These are phyloP conservation scores for Pythium brassicae DNA, from an alignment of 352 stramenopile species.

Conservation along the genomic window DNA sequence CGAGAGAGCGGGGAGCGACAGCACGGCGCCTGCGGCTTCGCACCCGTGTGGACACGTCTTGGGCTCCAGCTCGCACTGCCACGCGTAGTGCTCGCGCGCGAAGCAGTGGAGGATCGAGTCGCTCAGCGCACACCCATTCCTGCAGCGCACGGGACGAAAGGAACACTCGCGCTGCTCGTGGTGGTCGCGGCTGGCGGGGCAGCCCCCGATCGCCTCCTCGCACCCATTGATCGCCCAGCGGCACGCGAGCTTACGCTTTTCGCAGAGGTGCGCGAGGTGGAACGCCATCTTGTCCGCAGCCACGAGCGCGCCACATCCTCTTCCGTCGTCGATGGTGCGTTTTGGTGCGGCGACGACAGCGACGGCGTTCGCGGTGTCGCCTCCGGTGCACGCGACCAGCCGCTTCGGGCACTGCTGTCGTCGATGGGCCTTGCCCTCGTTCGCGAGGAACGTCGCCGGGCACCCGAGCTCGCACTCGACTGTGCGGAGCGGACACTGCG, in stretches of 20 bases:
- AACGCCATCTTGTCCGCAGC: constrained; percentile 52
- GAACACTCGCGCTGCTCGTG: constrained; percentile 60
- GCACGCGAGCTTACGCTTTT: constrained; percentile 36
- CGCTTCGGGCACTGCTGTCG: constrained; percentile 50
- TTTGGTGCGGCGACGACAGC: background rate
- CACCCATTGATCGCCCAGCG: constrained; percentile 56
- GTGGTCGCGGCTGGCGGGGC: constrained; percentile 29
- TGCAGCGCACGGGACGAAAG: constrained; percentile 45
- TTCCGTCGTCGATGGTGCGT: background rate
- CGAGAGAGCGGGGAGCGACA: constrained; percentile 24
- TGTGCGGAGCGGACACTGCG: constrained; percentile 37
- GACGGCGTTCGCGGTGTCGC: background rate
- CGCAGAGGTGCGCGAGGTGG: constrained; percentile 49
- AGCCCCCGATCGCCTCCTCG: constrained; percentile 29
- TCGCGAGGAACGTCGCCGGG: constrained; percentile 33
- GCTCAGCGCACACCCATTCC: constrained; percentile 43
- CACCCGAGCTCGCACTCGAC: constrained; percentile 42
- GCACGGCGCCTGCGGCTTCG: background rate
- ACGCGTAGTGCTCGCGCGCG: constrained; percentile 49
- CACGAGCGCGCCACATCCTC: constrained; percentile 45
- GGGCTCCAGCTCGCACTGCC: constrained; percentile 55
- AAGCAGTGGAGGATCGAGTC: constrained; percentile 44
- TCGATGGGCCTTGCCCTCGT: constrained; percentile 28
- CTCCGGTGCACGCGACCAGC: constrained; percentile 32
- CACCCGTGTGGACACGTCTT: constrained; percentile 37